phyloP scores from a whole-genome alignment of 352 stramenopile genomes.

The Aphanomyces cochlioides region DNA sequence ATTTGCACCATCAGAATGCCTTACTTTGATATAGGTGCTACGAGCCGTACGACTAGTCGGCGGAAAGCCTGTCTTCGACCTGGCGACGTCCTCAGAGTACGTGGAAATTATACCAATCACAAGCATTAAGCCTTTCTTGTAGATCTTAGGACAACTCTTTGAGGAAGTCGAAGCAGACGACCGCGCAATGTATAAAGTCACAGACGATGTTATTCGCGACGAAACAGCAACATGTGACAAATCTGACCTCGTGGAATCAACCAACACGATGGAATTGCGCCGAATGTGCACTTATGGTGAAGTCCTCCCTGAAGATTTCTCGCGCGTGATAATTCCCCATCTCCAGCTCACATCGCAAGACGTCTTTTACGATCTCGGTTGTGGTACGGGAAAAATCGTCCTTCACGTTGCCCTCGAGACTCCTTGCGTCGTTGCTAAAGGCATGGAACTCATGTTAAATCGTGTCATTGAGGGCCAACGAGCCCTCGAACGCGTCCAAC shows the following conservation, averaged over 20 bases:
- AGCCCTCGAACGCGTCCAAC: slow-evolving; percentile 49
- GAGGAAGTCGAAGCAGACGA: slow-evolving; percentile 54
- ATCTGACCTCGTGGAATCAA: slow-evolving; percentile 65
- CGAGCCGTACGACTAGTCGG: no score
- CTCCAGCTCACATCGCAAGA: slow-evolving; percentile 59
- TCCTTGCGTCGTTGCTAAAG: slow-evolving; percentile 53
- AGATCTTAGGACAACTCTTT: neutral
- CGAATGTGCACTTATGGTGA: slow-evolving; percentile 79
- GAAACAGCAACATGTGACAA: slow-evolving; percentile 53
- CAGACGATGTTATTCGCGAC: slow-evolving; percentile 53
- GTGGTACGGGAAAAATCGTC: slow-evolving; percentile 76
- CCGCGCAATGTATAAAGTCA: slow-evolving; percentile 71
- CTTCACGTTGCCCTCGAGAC: slow-evolving; percentile 71
- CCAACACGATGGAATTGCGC: slow-evolving; percentile 61
- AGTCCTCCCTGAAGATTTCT: slow-evolving; percentile 65
- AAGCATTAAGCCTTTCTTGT: no score
- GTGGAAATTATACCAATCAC: no score
- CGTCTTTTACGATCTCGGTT: slow-evolving; percentile 81
- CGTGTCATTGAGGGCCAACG: slow-evolving; percentile 56
- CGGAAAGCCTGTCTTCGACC: no score
- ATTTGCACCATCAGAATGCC: no score
- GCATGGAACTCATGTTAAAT: slow-evolving; percentile 85
- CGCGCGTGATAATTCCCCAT: slow-evolving; percentile 58
- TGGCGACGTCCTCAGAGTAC: no score
- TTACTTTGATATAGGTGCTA: no score